Conservation (phyloP, 768 basidiomycete species). For the Amanita fuliginea region DNA sequence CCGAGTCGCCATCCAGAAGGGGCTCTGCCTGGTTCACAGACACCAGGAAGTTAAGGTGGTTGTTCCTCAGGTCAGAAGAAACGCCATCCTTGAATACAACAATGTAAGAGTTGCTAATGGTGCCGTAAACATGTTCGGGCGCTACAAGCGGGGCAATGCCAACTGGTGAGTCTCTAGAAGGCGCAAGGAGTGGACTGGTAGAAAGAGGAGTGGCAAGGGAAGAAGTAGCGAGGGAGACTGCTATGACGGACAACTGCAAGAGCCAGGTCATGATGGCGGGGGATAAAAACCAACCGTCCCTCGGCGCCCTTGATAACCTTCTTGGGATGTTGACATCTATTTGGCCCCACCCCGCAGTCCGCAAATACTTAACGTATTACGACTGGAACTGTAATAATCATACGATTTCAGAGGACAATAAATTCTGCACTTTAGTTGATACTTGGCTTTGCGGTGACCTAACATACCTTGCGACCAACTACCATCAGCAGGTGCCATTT, state of each 20-base stretch:
- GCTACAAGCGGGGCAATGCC: slow-evolving; percentile 50
- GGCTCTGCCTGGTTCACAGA: slow-evolving; percentile 45
- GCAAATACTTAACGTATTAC: not conserved
- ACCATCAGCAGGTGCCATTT: no score
- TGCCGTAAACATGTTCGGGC: slow-evolving; percentile 53
- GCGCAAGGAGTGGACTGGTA: slow-evolving; percentile 24
- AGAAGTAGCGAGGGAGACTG: slow-evolving; percentile 25
- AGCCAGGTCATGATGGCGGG: slow-evolving; percentile 32
- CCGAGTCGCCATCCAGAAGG: slow-evolving; percentile 36
- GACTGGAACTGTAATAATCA: no score
- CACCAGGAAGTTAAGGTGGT: slow-evolving; percentile 74
- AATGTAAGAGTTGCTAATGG: slow-evolving; percentile 89
- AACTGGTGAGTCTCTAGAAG: slow-evolving; percentile 30
- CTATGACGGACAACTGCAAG: slow-evolving; percentile 30
- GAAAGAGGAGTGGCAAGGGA: slow-evolving; percentile 38
- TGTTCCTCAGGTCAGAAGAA: slow-evolving; percentile 43
- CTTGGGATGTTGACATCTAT: slow-evolving; percentile 5
- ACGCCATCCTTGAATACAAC: slow-evolving; percentile 75
- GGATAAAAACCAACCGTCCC: slow-evolving; percentile 12
- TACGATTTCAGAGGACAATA: no score
- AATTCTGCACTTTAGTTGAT: no score
- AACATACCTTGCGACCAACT: no score
- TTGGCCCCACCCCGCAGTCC: slow-evolving; percentile 4
- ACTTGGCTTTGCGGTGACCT: no score
- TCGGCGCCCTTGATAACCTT: slow-evolving; percentile 3